Conservation (phyloP, 805 yeast genomes). For the Ogataea pilisensis region DNA sequence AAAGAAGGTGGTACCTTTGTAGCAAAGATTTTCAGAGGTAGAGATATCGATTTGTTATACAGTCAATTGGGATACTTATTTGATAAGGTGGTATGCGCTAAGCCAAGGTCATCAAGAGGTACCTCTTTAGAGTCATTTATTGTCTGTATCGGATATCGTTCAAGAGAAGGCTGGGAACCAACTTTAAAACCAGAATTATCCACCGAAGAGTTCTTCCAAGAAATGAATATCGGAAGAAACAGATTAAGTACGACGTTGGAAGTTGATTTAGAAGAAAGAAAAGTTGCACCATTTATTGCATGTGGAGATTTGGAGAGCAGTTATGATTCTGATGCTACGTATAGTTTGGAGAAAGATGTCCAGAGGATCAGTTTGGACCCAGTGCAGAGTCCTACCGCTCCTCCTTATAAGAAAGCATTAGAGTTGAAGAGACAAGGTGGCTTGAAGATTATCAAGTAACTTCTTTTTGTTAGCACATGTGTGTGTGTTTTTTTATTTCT, state of each 20-base stretch:
- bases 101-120: constrained; percentile 93
- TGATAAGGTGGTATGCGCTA: constrained; percentile 87
- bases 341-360: constrained; percentile 46
- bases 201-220: constrained; percentile 80
- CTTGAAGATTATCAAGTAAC: constrained; percentile 28
- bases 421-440: constrained; percentile 80
- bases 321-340: constrained; percentile 95
- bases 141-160: constrained; percentile 84
- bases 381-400: constrained; percentile 93
- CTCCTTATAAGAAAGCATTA: constrained; percentile 90
- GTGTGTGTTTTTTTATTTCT: no score
- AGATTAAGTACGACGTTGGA: constrained; percentile 43
- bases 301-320: constrained; percentile 82
- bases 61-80: constrained; percentile 87
- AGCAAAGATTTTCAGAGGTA: constrained; percentile 93
- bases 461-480: not conserved
- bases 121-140: constrained; percentile 91
- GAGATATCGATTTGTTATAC: constrained; percentile 91
- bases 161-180: constrained; percentile 84
- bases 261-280: constrained; percentile 58
- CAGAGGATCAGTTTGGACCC: constrained; percentile 67
- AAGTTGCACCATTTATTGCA: constrained; percentile 87
- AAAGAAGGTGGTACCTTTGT: constrained; percentile 91
- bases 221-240: constrained; percentile 51
- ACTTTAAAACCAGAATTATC: constrained; percentile 45